phyloP scores from a whole-genome alignment of 192 early-diverging fungal species.

The Backusella sp. region DNA sequence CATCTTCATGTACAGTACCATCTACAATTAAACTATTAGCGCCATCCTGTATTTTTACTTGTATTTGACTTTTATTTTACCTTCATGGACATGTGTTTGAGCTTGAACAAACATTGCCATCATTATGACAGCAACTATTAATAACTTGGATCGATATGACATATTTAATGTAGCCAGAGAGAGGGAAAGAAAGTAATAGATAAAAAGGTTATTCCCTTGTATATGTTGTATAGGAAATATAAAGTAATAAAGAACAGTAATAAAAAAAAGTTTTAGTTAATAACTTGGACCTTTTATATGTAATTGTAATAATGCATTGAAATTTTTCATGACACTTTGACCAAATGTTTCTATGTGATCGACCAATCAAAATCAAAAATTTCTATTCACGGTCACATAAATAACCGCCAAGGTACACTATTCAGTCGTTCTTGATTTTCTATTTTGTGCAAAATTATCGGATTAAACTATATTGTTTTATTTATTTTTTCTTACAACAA shows the following conservation, averaged over 20 bases:
- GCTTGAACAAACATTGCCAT: neutral
- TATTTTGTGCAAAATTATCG: neutral
- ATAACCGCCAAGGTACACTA: neutral
- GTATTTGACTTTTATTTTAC: neutral
- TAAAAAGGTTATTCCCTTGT: neutral
- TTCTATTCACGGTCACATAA: constrained; percentile 11
- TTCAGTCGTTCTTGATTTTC: neutral
- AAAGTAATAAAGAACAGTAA: constrained; percentile 5
- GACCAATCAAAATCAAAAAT: constrained; percentile 18
- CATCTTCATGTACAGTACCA: neutral
- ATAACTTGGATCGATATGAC: neutral
- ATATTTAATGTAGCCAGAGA: neutral
- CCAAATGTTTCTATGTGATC: neutral
- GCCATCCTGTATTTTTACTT: neutral
- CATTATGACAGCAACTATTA: neutral
- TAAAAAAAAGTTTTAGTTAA: neutral
- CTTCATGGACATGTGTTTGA: constrained; percentile 11
- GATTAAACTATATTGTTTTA: neutral
- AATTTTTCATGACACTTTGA: neutral
- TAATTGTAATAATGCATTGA: neutral
- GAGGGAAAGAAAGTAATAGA: neutral
- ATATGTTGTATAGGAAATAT: neutral
- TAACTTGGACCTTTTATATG: neutral
- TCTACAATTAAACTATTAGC: neutral
- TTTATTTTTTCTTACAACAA: neutral